Percentiles rank a stretch among this genome's conserved stretches.
Conservation (phyloP, 352 stramenopile genomes). For the Pythium coloratum region DNA sequence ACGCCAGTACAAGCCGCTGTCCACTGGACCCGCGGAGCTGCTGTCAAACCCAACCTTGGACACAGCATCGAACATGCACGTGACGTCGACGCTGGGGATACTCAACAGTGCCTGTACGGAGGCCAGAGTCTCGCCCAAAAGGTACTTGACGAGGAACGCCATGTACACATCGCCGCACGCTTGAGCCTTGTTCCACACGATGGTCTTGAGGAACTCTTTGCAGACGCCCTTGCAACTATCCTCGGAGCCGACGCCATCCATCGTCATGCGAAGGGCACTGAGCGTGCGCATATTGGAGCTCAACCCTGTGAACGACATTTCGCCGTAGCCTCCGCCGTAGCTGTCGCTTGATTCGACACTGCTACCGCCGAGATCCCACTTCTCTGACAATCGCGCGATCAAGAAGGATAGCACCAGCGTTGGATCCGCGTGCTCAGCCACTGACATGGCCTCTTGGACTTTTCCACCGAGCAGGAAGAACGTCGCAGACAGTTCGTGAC, state of each 20-base stretch:
- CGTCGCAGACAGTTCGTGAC: constrained; percentile 72
- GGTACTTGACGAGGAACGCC: constrained; percentile 73
- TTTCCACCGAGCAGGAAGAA: constrained; percentile 86
- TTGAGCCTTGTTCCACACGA: constrained; percentile 51
- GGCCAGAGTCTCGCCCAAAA: constrained; percentile 42
- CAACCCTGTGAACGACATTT: constrained; percentile 59
- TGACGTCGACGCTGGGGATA: constrained; percentile 49
- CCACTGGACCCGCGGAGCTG: constrained; percentile 3
- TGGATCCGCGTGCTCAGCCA: constrained; percentile 70
- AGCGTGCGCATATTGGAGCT: constrained; percentile 48
- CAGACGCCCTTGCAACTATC: constrained; percentile 42
- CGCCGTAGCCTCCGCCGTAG: constrained; percentile 26
- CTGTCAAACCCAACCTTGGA: constrained; percentile 8
- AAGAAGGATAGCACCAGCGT: constrained; percentile 80
- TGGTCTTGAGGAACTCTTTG: constrained; percentile 60
- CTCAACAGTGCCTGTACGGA: constrained; percentile 57
- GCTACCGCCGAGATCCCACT: constrained; percentile 60
- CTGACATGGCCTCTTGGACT: constrained; percentile 70
- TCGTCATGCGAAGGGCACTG: constrained; percentile 15
- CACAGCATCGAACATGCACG: constrained; percentile 50
- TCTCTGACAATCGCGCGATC: constrained; percentile 73
- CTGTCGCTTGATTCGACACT: constrained; percentile 18
- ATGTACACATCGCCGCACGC: constrained; percentile 70
- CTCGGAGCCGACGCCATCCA: constrained; percentile 10
- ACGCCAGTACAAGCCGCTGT: constrained; percentile 60